Evolutionary conservation across 1,139 yeast genomes (phyloP), one percentile per base, ranked within the genome.

Genomic region (Arxiozyma slooffiae): DNA sequence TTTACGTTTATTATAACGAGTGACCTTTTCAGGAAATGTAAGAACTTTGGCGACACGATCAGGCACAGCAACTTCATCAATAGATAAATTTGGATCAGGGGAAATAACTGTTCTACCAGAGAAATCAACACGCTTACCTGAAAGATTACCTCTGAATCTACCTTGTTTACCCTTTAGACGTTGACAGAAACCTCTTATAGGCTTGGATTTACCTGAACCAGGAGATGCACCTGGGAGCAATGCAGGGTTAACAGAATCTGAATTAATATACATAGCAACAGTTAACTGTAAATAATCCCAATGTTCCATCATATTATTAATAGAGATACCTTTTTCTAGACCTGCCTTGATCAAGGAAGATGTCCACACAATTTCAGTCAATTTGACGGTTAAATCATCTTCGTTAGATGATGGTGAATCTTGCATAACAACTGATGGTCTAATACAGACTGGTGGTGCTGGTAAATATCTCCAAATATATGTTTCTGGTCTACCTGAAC

Each of bases 91-190:
- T 37, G 98, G 99, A 72, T 94, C 99, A 0, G 99, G 99, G 1
- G 98, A 92, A 66, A 94, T 92, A 60, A 94, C 99, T 0, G 98
- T 94, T 74, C 99, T 81, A 49, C 95, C 98, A 0, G 97, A 90
- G 67, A 94, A 94, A 69, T 94, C 99, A 42, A 94, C 99, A 74
- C 99, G 86, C 69, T 94, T 94, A 69, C 99, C 99, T 0, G 97
- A 89, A 59, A 94, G 73, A 66, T 94, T 94, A 57, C 99, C 99
- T 75, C 99, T 79, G 71, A 94, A 94, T 67, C 99, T 85, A 63
- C 99, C 99, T 69, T 92, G 98, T 63, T 94, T 94, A 68, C 99
- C 99, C 72, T 94, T 94, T 56, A 94, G 76, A 67, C 99, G 81
- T 71, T 94, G 99, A 67, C 98, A 92, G 58, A 94, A 81, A 8